phyloP scores from a whole-genome alignment of 2,329 filamentous ascomycete genomes.

The Venturia aucupariae region DNA sequence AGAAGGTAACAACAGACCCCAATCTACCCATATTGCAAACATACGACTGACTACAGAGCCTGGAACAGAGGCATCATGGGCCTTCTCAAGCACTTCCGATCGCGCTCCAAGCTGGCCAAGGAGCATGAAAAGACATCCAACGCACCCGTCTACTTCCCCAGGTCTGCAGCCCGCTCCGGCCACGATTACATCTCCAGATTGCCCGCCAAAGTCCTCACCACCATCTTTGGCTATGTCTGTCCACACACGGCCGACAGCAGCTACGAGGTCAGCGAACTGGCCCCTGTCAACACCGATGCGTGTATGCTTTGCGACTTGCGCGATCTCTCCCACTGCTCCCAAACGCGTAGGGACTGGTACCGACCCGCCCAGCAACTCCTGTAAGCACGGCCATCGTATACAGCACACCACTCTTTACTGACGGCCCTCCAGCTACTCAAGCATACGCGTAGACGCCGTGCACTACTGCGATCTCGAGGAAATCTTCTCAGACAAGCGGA shows the following conservation, averaged over 20 bases:
- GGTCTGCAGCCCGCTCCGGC: slow-evolving; percentile 23
- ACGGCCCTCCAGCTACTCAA: slow-evolving; percentile 57
- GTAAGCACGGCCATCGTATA: slow-evolving; percentile 42
- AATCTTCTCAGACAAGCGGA: slow-evolving; percentile 56
- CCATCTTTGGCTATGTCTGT: slow-evolving; percentile 74
- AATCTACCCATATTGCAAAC: slow-evolving; percentile 9
- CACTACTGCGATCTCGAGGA: slow-evolving; percentile 90
- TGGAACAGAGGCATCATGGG: slow-evolving; percentile 15
- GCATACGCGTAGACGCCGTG: slow-evolving; percentile 85
- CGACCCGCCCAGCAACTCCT: slow-evolving; percentile 45
- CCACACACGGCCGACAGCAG: slow-evolving; percentile 69
- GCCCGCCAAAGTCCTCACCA: slow-evolving; percentile 59
- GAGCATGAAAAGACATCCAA: slow-evolving; percentile 3
- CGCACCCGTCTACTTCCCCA: slow-evolving; percentile 15
- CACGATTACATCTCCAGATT: slow-evolving; percentile 42
- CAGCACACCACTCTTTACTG: neutral
- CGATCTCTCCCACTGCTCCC: slow-evolving; percentile 71
- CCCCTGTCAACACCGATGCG: slow-evolving; percentile 63
- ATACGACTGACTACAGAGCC: neutral
- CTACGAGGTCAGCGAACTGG: slow-evolving; percentile 76
- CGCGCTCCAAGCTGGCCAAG: slow-evolving; percentile 11
- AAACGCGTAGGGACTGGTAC: slow-evolving; percentile 66
- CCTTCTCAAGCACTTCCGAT: slow-evolving; percentile 16
- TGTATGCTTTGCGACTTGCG: slow-evolving; percentile 93
- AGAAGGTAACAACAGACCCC: neutral